Evolutionary conservation across 495 filamentous ascomycete species (phyloP).

Genomic region (Hyaloscypha hepaticicola): DNA sequence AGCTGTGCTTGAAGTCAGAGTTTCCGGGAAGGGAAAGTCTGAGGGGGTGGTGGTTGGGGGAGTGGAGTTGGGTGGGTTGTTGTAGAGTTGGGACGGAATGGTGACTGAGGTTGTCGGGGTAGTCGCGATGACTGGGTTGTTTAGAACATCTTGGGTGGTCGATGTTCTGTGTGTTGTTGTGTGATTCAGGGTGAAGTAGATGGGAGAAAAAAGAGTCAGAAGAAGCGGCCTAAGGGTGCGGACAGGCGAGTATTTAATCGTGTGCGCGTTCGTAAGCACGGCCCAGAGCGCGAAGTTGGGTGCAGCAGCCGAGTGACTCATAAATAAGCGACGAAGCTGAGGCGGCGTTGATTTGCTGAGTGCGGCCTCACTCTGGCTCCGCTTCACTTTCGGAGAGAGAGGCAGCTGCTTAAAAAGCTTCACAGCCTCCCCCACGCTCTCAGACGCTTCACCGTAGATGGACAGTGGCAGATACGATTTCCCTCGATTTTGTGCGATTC

Average conservation of each 20-base stretch:
- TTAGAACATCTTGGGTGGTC: conserved; percentile 41
- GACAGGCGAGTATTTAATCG: background rate
- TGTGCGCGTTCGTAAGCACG: background rate
- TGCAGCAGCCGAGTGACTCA: background rate
- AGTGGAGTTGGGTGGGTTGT: conserved; percentile 39
- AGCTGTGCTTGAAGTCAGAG: conserved; percentile 54
- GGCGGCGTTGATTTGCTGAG: background rate
- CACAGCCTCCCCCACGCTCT: background rate
- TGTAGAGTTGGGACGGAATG: conserved; percentile 44
- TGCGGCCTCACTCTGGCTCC: background rate
- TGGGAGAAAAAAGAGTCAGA: conserved; percentile 23
- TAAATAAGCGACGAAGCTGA: background rate
- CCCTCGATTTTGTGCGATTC: background rate
- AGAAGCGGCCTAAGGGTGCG: conserved; percentile 14
- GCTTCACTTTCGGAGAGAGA: background rate
- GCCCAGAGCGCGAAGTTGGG: no score
- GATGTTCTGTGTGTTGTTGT: conserved; percentile 28
- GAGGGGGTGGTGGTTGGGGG: conserved; percentile 51
- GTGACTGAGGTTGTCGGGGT: conserved; percentile 35
- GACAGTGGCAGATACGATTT: background rate
- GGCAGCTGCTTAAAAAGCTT: no score
- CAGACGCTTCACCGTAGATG: background rate
- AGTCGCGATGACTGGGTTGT: conserved; percentile 33
- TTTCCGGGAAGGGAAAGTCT: conserved; percentile 54
- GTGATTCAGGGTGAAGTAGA: conserved; percentile 25